Evolutionary conservation across 176 grass and related monocot species (phyloP).

Genomic region (Saccharum officinarum): DNA sequence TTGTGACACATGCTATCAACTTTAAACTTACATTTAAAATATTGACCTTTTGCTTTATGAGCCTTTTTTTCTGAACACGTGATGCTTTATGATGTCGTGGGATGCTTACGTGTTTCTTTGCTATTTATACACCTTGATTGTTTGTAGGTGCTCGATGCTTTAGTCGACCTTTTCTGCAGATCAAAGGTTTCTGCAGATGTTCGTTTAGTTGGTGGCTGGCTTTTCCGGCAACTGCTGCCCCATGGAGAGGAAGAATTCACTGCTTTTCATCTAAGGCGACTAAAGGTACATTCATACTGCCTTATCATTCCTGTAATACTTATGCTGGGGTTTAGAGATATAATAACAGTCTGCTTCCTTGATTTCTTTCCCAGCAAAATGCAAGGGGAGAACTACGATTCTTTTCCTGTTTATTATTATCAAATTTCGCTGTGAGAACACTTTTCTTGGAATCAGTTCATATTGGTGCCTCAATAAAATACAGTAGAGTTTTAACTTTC

Average conservation of each 20-base stretch:
- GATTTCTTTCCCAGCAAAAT: not conserved
- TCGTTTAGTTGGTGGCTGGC: constrained; percentile 89
- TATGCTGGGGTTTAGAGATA: constrained; percentile 2
- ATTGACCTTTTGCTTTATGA: not conserved
- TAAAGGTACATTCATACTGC: constrained; percentile 54
- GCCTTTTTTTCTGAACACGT: constrained; percentile 11
- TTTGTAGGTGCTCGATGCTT: constrained; percentile 92
- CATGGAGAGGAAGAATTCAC: constrained; percentile 89
- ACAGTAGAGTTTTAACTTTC: not conserved
- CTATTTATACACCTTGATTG: constrained; percentile 21
- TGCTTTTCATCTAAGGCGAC: constrained; percentile 60
- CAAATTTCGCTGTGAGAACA: not conserved
- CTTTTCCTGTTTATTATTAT: not conserved
- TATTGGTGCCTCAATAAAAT: not conserved
- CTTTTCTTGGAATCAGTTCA: not conserved
- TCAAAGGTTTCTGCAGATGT: constrained; percentile 82
- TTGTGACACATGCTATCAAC: constrained; percentile 15
- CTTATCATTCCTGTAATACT: constrained; percentile 12
- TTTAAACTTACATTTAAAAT: not conserved
- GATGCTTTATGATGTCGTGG: not conserved
- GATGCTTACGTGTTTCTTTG: constrained; percentile 27
- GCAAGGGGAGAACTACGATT: not conserved
- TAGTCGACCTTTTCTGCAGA: constrained; percentile 87
- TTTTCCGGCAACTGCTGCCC: constrained; percentile 90
- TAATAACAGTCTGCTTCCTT: not conserved